phyloP scores from a whole-genome alignment of 2,329 filamentous ascomycete genomes.

The Claviceps maximensis region DNA sequence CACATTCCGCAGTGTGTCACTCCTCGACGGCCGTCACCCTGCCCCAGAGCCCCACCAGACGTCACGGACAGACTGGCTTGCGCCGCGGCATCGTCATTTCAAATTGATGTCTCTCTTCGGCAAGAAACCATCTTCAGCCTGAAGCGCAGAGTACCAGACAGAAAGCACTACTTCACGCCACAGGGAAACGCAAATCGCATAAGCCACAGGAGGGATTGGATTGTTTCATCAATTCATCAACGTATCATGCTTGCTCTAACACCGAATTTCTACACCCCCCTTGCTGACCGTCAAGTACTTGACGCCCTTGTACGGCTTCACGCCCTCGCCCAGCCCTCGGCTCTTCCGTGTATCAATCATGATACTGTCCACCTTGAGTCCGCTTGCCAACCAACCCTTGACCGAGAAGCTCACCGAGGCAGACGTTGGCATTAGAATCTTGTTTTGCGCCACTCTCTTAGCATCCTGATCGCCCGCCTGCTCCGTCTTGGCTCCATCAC shows the following conservation, averaged over 20 bases:
- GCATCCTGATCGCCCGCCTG: conserved; percentile 34
- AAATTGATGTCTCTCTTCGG: no score
- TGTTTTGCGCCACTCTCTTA: conserved; percentile 52
- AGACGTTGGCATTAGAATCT: conserved; percentile 67
- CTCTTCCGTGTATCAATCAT: conserved; percentile 64
- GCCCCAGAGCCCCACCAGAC: no score
- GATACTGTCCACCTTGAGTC: conserved; percentile 55
- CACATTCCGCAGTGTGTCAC: no score
- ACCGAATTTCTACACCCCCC: conserved; percentile 50
- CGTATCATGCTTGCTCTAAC: conserved; percentile 21
- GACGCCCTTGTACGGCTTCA: conserved; percentile 95
- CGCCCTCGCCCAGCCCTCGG: conserved; percentile 68
- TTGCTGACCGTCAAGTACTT: conserved; percentile 80
- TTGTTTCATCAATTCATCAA: not conserved
- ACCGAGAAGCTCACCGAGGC: conserved; percentile 60
- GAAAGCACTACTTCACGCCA: no score
- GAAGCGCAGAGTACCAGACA: no score
- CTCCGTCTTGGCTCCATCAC: conserved; percentile 17
- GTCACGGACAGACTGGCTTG: no score
- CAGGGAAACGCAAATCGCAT: no score
- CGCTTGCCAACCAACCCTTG: conserved; percentile 56
- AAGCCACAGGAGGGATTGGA: not conserved
- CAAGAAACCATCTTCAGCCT: no score
- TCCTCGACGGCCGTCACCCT: no score
- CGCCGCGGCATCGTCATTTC: no score